Percentiles rank a stretch among this genome's conserved stretches.
phyloP scores from a whole-genome alignment of 2,329 filamentous ascomycete genomes.

The Fusarium globosum region DNA sequence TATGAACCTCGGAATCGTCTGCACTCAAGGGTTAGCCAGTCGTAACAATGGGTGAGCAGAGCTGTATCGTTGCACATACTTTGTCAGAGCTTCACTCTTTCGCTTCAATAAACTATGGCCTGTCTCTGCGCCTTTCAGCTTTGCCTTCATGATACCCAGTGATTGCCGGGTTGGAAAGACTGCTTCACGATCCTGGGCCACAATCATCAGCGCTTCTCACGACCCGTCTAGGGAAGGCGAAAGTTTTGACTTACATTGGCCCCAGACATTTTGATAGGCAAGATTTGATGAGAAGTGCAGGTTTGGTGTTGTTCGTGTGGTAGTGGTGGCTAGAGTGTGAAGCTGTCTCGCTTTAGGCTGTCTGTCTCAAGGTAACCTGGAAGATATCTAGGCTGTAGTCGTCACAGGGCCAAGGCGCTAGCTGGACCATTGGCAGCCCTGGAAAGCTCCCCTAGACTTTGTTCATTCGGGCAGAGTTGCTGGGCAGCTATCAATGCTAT shows the following conservation, averaged over 20 bases:
- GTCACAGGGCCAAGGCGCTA: slow-evolving; percentile 30
- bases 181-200: slow-evolving; percentile 84
- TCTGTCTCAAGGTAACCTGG: slow-evolving; percentile 12
- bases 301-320: neutral
- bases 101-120: slow-evolving; percentile 96
- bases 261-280: slow-evolving; percentile 48
- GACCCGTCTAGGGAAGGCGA: neutral
- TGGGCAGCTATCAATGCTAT: slow-evolving; percentile 23
- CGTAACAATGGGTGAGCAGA: neutral
- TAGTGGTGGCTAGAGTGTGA: slow-evolving; percentile 10
- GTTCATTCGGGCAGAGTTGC: slow-evolving; percentile 15
- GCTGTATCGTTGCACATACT: slow-evolving; percentile 66
- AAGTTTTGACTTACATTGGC: slow-evolving; percentile 43
- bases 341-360: slow-evolving; percentile 21
- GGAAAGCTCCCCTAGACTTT: slow-evolving; percentile 1
- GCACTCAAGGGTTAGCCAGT: slow-evolving; percentile 15
- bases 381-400: slow-evolving; percentile 1
- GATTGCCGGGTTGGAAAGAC: slow-evolving; percentile 99
- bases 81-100: slow-evolving; percentile 97
- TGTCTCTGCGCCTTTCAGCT: slow-evolving; percentile 92
- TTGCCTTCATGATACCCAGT: slow-evolving; percentile 95
- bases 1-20: slow-evolving; percentile 86
- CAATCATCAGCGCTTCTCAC: slow-evolving; percentile 23
- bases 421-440: neutral
- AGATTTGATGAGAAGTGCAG: slow-evolving; percentile 1